Evolutionary conservation across 768 basidiomycete species (phyloP), one percentile per base, ranked within the genome.

Genomic region (Auricularia heimuer): DNA sequence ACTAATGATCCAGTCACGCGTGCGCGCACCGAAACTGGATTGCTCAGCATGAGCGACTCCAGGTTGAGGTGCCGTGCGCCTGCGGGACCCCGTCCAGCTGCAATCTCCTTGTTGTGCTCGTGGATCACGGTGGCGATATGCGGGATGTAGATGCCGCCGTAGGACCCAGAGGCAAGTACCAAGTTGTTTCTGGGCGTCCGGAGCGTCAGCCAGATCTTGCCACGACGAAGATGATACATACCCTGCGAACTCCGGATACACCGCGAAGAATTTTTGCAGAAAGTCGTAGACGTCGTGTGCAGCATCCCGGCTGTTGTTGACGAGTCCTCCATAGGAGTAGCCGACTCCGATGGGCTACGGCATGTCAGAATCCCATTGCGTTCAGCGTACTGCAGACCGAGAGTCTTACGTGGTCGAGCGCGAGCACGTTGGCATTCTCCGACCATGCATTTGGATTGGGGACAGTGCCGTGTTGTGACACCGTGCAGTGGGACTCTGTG

Each of bases 201-300:
- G 29, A 29, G 29, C 29, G 29, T 29, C 0, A 24, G 24, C 24
- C 24, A 29, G 29, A 29, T 29, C 0, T 0, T 0, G 29, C 29
- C 29, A 29, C 29, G 29, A 29, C 29, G 29, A 29, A 0, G 29
- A 29, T 0, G 29, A 29, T 29, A 29, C 29, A 29, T 29, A 29
- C 29, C 29, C 29, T 29, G 36, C 10, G 39, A 73, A 63, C 1
- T 70, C 51, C 6, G 73, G 73, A 64, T 67, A 73, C 4, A 76
- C 62, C 4, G 51, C 64, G 68, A 69, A 75, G 66, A 77, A 76
- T 62, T 74, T 76, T 61, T 76, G 74, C 24, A 77, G 51, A 62
- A 77, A 78, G 67, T 76, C 76, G 63, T 76, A 77, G 12, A 72
- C 73, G 65, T 76, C 76, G 29, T 67, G 51, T 1, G 75, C 77